Evolutionary conservation across 768 basidiomycete genomes (phyloP).

Genomic region (Pisolithus marmoratus): DNA sequence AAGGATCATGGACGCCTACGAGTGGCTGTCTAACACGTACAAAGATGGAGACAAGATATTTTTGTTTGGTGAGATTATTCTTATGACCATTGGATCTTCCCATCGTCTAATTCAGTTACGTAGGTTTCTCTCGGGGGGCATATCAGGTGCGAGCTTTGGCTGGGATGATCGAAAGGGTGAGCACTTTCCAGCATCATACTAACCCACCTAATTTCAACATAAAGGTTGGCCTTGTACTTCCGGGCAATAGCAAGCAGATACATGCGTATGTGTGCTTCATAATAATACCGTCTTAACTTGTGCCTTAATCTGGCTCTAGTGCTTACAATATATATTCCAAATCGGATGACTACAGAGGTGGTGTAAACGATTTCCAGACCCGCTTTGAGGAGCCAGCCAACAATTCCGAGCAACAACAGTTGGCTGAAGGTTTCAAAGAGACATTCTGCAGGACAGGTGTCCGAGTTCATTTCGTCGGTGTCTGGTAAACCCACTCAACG

Average conservation of each 20-base stretch:
- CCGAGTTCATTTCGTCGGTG: slow-evolving; percentile 40
- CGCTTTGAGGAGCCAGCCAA: slow-evolving; percentile 5
- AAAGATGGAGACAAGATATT: slow-evolving; percentile 33
- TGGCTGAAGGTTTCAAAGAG: slow-evolving; percentile 26
- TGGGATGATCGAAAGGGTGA: slow-evolving; percentile 38
- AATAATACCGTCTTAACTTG: background rate
- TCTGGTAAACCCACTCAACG: slow-evolving; percentile 28
- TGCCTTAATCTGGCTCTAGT: slow-evolving; percentile 15
- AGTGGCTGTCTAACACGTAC: slow-evolving; percentile 38
- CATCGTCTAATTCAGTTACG: background rate
- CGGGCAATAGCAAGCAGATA: slow-evolving; percentile 37
- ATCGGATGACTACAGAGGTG: slow-evolving; percentile 2
- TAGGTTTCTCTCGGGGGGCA: slow-evolving; percentile 45
- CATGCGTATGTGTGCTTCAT: slow-evolving; percentile 26
- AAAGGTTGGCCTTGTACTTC: slow-evolving; percentile 38
- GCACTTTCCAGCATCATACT: background rate
- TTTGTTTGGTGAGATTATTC: slow-evolving; percentile 32
- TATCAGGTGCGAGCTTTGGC: slow-evolving; percentile 40
- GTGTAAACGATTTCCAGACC: background rate
- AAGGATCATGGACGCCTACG: slow-evolving; percentile 31
- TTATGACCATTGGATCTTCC: background rate
- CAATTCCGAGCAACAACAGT: slow-evolving; percentile 14
- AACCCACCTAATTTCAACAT: background rate
- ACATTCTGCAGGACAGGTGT: slow-evolving; percentile 32
- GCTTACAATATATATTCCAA: slow-evolving; percentile 36